A percentile compares a stretch with the other conserved stretches of the same genome.
Conservation (phyloP, 805 yeast species). For the Candida suzukii region DNA sequence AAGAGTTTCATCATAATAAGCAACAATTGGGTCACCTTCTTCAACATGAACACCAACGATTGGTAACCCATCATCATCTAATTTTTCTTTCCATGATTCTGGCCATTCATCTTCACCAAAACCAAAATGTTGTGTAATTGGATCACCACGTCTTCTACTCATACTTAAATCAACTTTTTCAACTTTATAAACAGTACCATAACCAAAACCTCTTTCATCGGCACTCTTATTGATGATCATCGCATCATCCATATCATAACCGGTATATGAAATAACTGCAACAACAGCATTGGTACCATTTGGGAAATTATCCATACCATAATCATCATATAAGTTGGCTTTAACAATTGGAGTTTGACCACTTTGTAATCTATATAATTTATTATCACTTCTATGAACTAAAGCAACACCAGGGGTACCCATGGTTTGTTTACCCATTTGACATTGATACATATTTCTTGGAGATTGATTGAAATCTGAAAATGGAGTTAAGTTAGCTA, state of each 20-base stretch:
- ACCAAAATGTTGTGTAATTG: constrained; percentile 89
- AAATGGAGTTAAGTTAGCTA: constrained; percentile 96
- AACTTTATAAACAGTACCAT: constrained; percentile 93
- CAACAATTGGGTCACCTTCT: constrained; percentile 94
- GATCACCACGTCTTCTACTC: constrained; percentile 85
- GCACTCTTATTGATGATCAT: constrained; percentile 97
- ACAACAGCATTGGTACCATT: constrained; percentile 98
- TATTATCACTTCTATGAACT: constrained; percentile 88
- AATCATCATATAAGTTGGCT: constrained; percentile 88
- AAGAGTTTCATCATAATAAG: constrained; percentile 82
- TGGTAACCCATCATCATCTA: constrained; percentile 92
- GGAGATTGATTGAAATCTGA: constrained; percentile 99
- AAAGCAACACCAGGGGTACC: constrained; percentile 99
- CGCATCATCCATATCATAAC: constrained; percentile 99
- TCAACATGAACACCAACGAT: constrained; percentile 78
- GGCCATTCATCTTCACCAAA: constrained; percentile 94
- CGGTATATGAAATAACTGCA: constrained; percentile 97
- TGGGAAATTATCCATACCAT: constrained; percentile 98
- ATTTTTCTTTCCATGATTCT: constrained; percentile 75
- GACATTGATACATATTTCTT: constrained; percentile 99
- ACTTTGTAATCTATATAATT: constrained; percentile 82
- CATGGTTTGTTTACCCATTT: constrained; percentile 99
- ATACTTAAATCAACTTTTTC: constrained; percentile 81
- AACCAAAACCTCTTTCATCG: constrained; percentile 95
- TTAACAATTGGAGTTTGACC: constrained; percentile 98